These are phyloP conservation scores for Amaranthus palmeri DNA, from an alignment of 148 eudicot species.

Conservation along the genomic window DNA sequence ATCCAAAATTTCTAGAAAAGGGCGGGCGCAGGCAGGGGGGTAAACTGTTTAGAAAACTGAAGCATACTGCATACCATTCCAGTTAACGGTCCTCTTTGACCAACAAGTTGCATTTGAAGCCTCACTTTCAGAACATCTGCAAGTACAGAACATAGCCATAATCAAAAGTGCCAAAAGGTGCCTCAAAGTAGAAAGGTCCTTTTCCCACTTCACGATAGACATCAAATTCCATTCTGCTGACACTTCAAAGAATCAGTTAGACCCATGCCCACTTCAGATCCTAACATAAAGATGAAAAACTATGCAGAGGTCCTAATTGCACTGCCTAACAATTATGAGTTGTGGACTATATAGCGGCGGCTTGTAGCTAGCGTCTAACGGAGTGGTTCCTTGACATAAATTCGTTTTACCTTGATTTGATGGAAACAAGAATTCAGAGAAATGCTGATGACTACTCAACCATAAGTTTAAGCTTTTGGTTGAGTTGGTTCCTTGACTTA, in stretches of 20 bases:
- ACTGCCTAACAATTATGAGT: background rate
- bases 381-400: too few relatives aligned
- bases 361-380: too few relatives aligned
- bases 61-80: slow-evolving; percentile 82
- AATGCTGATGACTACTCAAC: too few relatives aligned
- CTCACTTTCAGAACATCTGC: slow-evolving; percentile 97
- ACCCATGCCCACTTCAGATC: background rate
- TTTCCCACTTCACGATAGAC: background rate
- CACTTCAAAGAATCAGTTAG: background rate
- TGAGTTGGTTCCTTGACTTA: too few relatives aligned
- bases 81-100: slow-evolving; percentile 79
- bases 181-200: background rate
- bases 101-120: slow-evolving; percentile 96
- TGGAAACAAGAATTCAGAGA: too few relatives aligned
- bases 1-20: background rate
- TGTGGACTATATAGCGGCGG: too few relatives aligned
- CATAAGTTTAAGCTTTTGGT: too few relatives aligned
- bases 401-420: too few relatives aligned
- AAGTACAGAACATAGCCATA: background rate
- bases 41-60: background rate
- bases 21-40: background rate
- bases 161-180: slow-evolving; percentile 13
- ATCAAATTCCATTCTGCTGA: background rate
- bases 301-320: background rate
- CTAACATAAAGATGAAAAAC: slow-evolving; percentile 1